These are phyloP conservation scores for Pseudopyrenochaeta lycopersici DNA, from an alignment of 2,329 filamentous ascomycete genomes.

Conservation along the genomic window DNA sequence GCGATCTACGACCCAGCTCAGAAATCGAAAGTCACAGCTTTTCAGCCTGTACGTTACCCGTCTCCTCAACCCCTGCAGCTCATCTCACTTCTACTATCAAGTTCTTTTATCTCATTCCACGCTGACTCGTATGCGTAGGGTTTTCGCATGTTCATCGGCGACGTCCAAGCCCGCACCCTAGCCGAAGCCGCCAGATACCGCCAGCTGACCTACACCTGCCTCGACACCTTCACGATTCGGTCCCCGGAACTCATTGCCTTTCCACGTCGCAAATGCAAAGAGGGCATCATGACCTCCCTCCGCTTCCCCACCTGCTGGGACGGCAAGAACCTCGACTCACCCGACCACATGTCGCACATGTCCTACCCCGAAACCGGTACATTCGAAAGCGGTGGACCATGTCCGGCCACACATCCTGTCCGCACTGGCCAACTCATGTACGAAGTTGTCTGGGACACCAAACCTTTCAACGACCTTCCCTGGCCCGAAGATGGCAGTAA, in stretches of 20 bases:
- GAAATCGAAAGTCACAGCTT: slow-evolving; percentile 58
- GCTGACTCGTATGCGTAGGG: slow-evolving; percentile 7
- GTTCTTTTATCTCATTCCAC: too few species aligned
- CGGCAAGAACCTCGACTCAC: slow-evolving; percentile 57
- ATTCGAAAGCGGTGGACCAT: slow-evolving; percentile 44
- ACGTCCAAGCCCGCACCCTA: not conserved
- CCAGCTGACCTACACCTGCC: too few species aligned
- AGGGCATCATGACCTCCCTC: too few species aligned
- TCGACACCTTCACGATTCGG: too few species aligned
- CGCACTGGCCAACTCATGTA: slow-evolving; percentile 58
- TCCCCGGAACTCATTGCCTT: too few species aligned
- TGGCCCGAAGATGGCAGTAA: slow-evolving; percentile 37
- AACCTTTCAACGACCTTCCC: slow-evolving; percentile 43
- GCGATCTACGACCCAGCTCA: slow-evolving; percentile 32
- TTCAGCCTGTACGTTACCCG: slow-evolving; percentile 53
- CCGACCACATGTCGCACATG: slow-evolving; percentile 61
- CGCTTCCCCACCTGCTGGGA: slow-evolving; percentile 50
- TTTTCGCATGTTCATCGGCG: too few species aligned
- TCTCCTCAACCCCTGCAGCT: too few species aligned
- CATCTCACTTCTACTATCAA: too few species aligned
- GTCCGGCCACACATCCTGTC: slow-evolving; percentile 55
- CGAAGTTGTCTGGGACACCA: slow-evolving; percentile 58
- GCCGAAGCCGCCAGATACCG: too few species aligned
- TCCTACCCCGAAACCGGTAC: slow-evolving; percentile 52
- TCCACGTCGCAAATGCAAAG: too few species aligned